phyloP scores from a whole-genome alignment of 2,329 filamentous ascomycete genomes.

The Diplodia sapinea region DNA sequence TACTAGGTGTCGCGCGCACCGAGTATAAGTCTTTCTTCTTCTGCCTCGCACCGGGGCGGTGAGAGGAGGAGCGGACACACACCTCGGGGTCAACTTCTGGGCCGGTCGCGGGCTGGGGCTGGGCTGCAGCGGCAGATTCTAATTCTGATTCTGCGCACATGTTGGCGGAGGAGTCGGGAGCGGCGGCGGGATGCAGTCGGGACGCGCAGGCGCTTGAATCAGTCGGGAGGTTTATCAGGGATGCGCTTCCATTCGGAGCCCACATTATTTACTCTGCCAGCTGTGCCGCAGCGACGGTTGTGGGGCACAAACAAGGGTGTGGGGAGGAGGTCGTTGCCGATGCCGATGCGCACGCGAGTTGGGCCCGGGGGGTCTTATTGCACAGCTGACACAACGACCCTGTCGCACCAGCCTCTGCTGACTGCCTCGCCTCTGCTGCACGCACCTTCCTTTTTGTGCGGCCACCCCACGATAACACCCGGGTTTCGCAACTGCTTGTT shows the following conservation, averaged over 20 bases:
- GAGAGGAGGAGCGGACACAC: not conserved
- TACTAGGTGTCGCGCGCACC: not conserved
- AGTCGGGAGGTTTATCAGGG: not conserved
- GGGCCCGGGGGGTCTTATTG: no score
- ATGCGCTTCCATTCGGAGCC: not conserved
- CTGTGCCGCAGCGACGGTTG: not conserved
- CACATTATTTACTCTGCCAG: not conserved
- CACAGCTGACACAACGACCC: not conserved
- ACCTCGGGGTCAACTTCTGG: constrained; percentile 13
- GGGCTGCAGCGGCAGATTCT: no score
- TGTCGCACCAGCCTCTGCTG: not conserved
- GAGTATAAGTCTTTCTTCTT: no score
- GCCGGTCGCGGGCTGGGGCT: not conserved
- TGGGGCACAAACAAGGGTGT: not conserved
- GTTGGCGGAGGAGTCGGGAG: no score
- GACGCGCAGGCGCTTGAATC: not conserved
- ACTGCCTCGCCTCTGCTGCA: not conserved
- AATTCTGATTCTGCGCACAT: not conserved
- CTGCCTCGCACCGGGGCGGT: no score
- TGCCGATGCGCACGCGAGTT: not conserved
- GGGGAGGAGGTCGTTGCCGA: not conserved
- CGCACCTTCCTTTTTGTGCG: not conserved
- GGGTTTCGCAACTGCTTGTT: not conserved
- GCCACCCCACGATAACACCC: not conserved
- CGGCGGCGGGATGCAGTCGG: not conserved